Base-by-base conservation (phyloP, 1,139 yeast genomes). In the Scheffersomyces lignicola region DNA sequence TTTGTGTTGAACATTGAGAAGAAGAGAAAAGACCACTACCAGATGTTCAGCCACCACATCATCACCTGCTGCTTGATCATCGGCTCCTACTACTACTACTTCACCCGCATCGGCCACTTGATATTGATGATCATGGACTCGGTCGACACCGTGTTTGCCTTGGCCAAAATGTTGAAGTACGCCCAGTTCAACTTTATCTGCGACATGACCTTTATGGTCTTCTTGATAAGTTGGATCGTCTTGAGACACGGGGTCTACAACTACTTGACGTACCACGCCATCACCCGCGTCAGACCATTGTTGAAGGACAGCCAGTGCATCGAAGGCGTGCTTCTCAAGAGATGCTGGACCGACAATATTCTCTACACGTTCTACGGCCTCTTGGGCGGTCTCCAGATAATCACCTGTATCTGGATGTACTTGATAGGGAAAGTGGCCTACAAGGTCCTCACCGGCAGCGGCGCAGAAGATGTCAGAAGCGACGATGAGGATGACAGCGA, bases 21-120 rank as follows among this genome's bases (percentile, higher is more conserved):
- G 42, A 76, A 71, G 44, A 77, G 97, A 48, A 87, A 87, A 56
- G 97, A 89, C 57, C 82, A 86, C 56, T 60, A 63, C 48, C 96
- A 88, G 58, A 89, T 89, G 97, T 78, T 88, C 52, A 66, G 83
- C 33, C 97, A 89, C 56, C 97, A 89, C 60, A 79, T 89, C 36
- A 81, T 89, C 37, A 89, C 97, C 1, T 73, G 82, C 49, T 49
- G 69, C 20, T 69, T 89, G 40, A 73, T 85, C 29, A 59, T 74
- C 14, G 94, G 94, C 1, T 83, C 94, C 2, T 89, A 88, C 57
- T 70, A 71, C 51, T 80, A 77, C 53, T 80, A 84, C 59, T 84
- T 78, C 57, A 78, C 82, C 25, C 73, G 89, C 30, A 76, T 87
- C 38, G 97, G 97, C 21, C 87, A 87, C 58, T 74, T 83, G 30